Conservation (phyloP, 108 stramenopile species). For the Chaetoceros tenuissimus region DNA sequence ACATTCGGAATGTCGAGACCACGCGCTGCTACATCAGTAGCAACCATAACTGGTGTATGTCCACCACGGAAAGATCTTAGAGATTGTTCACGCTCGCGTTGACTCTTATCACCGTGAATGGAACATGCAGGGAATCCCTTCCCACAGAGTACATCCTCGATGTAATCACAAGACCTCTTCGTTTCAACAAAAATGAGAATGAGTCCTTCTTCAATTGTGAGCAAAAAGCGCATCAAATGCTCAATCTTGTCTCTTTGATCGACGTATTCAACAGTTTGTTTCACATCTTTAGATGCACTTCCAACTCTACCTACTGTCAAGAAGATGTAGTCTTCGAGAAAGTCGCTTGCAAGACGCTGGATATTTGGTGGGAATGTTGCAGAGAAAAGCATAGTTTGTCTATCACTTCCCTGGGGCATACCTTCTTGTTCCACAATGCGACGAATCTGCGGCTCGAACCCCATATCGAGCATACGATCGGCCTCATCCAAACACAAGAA, state of each 20-base stretch:
- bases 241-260: conserved; percentile 88
- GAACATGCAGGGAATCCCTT: conserved; percentile 88
- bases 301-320: conserved; percentile 96
- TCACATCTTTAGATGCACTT: conserved; percentile 85
- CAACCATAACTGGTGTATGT: conserved; percentile 67
- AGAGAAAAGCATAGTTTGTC: conserved; percentile 96
- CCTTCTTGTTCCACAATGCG: conserved; percentile 72
- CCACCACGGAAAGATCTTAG: conserved; percentile 80
- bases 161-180: conserved; percentile 91
- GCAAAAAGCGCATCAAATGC: conserved; percentile 71
- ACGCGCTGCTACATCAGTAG: conserved; percentile 96
- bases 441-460: conserved; percentile 93
- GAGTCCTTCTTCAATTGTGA: conserved; percentile 85
- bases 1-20: conserved; percentile 99
- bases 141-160: conserved; percentile 84
- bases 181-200: conserved; percentile 98
- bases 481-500: conserved; percentile 97
- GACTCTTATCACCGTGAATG: conserved; percentile 97
- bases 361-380: conserved; percentile 96
- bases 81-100: conserved; percentile 89
- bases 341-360: conserved; percentile 87
- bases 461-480: conserved; percentile 99
- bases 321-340: conserved; percentile 93
- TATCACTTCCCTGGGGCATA: conserved; percentile 61
- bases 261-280: conserved; percentile 88